Percentiles rank a stretch among this genome's conserved stretches.
Evolutionary conservation across 2,329 filamentous ascomycete genomes (phyloP).

Genomic region (Aureobasidium sp.): DNA sequence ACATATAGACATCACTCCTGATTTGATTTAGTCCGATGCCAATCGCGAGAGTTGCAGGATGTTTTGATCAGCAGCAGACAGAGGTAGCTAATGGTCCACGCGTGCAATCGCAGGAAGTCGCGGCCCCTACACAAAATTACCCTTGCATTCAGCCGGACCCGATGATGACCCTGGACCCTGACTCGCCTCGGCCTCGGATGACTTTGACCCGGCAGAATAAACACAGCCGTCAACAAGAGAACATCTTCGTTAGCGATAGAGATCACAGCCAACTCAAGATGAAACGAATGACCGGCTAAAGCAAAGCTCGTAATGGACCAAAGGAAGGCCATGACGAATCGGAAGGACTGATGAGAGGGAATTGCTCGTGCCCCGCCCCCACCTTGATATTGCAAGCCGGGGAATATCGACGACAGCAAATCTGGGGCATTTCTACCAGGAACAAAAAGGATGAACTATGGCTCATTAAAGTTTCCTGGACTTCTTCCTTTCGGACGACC

Average conservation of each 20-base stretch:
- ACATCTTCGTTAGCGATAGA: neutral
- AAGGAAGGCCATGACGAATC: constrained; percentile 2
- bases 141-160: constrained; percentile 10
- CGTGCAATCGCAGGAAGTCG: neutral
- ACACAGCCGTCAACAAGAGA: neutral
- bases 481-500: constrained; percentile 2
- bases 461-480: neutral
- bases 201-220: constrained; percentile 1
- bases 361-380: neutral
- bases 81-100: neutral
- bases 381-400: constrained; percentile 8
- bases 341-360: neutral
- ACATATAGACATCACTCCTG: neutral
- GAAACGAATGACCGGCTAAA: neutral
- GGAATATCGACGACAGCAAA: neutral
- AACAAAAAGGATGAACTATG: constrained; percentile 13
- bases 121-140: neutral
- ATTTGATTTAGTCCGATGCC: neutral
- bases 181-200: neutral
- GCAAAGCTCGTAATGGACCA: neutral
- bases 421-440: constrained; percentile 2
- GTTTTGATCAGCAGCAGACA: neutral
- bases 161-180: neutral
- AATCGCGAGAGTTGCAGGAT: too few species aligned
- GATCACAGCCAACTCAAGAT: neutral